A percentile compares a stretch with the other conserved stretches of the same genome.
phyloP scores from a whole-genome alignment of 139 green algal genomes.

The Raphidocelis subcapitata region DNA sequence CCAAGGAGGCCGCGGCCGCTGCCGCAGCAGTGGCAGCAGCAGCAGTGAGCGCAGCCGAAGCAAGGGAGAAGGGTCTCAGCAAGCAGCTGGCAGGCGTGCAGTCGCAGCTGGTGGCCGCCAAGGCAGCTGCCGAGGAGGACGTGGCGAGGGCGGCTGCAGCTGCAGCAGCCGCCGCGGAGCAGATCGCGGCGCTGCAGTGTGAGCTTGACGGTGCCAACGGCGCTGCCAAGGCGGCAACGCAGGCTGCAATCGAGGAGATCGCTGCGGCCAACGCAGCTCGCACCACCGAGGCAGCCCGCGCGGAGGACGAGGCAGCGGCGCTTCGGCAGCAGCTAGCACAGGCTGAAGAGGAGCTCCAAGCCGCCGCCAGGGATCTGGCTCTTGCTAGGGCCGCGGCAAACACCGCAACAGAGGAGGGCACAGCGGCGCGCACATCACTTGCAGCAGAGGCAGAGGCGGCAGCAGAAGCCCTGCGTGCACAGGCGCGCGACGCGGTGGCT shows the following conservation, averaged over 20 bases:
- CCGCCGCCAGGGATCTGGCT: background rate
- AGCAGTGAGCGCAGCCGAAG: background rate
- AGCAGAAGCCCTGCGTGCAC: constrained; percentile 3
- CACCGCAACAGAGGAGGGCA: background rate
- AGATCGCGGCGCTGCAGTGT: background rate
- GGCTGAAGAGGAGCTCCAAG: background rate
- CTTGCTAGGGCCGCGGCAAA: background rate
- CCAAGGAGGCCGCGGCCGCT: background rate
- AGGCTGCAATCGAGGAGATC: background rate
- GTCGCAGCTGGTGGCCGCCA: background rate
- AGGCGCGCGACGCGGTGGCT: too few relatives aligned
- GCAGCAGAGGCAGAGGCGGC: background rate
- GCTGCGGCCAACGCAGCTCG: background rate
- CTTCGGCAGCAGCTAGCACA: background rate
- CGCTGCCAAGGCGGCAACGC: background rate
- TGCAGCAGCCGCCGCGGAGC: background rate
- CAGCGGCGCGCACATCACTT: background rate
- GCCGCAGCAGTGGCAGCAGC: constrained; percentile 9
- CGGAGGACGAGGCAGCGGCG: background rate
- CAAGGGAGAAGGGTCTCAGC: background rate
- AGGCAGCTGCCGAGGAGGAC: constrained; percentile 6
- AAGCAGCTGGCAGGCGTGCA: constrained; percentile 8
- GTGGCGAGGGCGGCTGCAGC: background rate
- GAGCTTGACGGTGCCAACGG: background rate
- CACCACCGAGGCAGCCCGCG: background rate